Evolutionary conservation across 2,329 filamentous ascomycete species (phyloP), one percentile per base, ranked within the genome.

Genomic region (Paecilomyces dactylethromorphus): DNA sequence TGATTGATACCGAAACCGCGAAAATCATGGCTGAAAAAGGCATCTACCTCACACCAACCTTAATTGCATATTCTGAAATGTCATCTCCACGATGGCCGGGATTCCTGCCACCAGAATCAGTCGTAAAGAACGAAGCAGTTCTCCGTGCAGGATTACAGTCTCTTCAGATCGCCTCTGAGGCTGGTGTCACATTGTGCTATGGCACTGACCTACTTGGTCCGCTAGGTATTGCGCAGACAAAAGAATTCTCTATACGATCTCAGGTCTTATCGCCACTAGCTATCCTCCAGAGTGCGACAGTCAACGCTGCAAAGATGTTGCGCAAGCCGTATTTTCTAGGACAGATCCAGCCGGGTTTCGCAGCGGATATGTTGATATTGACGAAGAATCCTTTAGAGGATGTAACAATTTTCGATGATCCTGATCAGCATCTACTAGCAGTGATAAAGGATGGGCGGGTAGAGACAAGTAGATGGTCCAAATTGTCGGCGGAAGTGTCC

Each of bases 381-480:
- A 78, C 79, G 45, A 63, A 65, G 50, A 84, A 84, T 63, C 84
- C 83, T 1, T 67, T 86, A 56, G 77, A 84, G n/a, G 78, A 86
- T 64, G 77, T 85, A 18, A 74, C 74, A 0, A 70, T 84, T 3
- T 65, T 86, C 26, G 81, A 81, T 60, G 64, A 72, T 49, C 78
- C 78, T 2, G 78, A 83, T 55, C 73, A 76, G 63, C 72, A 77
- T 18, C 59, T 84, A 7, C 62, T 83, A 51, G 78, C 74, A 2
- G 81, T 85, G 0, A 73, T 86, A 21, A 85, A 85, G 65, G 82
- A 83, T 39, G 83, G 83, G 1, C 71, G 79, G n/a, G 74, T 84
- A 18, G 71, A 32, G 53, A 35, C 53, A 21, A 54, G 29, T 13
- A 7, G 50, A 12, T 52, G 50, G 50, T 13, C 22, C 3, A 18